Conservation (phyloP, 2,329 filamentous ascomycete genomes). For the Fonsecaea multimorphosa region DNA sequence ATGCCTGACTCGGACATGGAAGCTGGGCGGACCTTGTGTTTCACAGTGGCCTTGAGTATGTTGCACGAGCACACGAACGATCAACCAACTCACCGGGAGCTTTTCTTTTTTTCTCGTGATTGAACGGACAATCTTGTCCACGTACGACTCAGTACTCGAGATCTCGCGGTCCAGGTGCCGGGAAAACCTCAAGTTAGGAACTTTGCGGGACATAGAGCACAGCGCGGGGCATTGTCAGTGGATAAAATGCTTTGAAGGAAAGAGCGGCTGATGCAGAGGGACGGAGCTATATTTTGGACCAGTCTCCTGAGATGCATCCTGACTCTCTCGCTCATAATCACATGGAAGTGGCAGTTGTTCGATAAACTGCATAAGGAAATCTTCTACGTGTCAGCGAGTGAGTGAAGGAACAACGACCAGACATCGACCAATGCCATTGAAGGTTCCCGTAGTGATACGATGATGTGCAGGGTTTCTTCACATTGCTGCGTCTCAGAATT, state of each 20-base stretch:
- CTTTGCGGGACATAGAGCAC: slow-evolving; percentile 17
- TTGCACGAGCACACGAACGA: neutral
- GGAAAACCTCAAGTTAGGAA: slow-evolving; percentile 14
- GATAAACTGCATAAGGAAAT: neutral
- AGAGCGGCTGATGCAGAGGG: neutral
- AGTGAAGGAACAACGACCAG: slow-evolving; percentile 14
- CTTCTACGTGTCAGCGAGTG: slow-evolving; percentile 11
- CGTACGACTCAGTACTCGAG: slow-evolving; percentile 12
- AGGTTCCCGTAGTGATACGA: neutral
- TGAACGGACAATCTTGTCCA: slow-evolving; percentile 3
- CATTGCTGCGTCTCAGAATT: neutral
- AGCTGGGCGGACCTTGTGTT: neutral
- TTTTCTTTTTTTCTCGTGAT: slow-evolving; percentile 9
- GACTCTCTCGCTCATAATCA: neutral
- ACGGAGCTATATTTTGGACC: neutral
- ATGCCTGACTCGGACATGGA: slow-evolving; percentile 6
- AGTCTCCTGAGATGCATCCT: neutral
- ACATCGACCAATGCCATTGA: neutral
- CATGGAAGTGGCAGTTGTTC: neutral
- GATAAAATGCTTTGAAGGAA: slow-evolving; percentile 1
- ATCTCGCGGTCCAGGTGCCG: slow-evolving; percentile 9
- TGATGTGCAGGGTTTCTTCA: neutral
- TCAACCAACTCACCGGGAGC: neutral
- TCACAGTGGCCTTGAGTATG: neutral
- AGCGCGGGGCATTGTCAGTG: neutral